A percentile compares a stretch with the other conserved stretches of the same genome.
These are phyloP conservation scores for Saccharomycopsis babjevae DNA, from an alignment of 805 yeast genomes.

Conservation along the genomic window DNA sequence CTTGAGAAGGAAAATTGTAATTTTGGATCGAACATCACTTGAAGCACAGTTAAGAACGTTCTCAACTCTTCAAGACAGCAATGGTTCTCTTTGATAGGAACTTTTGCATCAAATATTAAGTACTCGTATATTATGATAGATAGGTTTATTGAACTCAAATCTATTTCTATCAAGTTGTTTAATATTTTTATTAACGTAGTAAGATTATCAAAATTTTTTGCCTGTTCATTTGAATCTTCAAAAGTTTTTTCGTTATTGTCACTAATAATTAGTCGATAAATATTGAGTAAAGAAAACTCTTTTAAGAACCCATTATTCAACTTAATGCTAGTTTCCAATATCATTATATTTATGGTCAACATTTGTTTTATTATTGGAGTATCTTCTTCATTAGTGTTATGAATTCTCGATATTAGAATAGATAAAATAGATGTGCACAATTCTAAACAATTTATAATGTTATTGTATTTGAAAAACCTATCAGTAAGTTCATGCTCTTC, in stretches of 20 bases:
- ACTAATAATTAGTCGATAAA: neutral
- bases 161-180: neutral
- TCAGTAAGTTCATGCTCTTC: conserved; percentile 3
- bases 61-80: neutral
- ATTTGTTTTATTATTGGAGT: neutral
- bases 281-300: neutral
- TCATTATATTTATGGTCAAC: neutral
- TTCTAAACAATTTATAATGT: neutral
- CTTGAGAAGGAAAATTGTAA: neutral
- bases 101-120: neutral
- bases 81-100: neutral
- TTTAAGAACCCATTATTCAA: neutral
- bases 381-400: neutral
- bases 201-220: neutral
- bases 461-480: neutral
- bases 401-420: neutral
- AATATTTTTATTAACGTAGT: neutral
- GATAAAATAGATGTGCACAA: neutral
- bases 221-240: neutral
- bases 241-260: conserved; percentile 1
- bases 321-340: neutral
- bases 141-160: neutral
- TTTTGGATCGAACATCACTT: neutral
- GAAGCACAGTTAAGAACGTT: neutral
- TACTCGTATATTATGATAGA: neutral